Conservation (phyloP, 1,284 basidiomycete species). For the Sutorius eximius region DNA sequence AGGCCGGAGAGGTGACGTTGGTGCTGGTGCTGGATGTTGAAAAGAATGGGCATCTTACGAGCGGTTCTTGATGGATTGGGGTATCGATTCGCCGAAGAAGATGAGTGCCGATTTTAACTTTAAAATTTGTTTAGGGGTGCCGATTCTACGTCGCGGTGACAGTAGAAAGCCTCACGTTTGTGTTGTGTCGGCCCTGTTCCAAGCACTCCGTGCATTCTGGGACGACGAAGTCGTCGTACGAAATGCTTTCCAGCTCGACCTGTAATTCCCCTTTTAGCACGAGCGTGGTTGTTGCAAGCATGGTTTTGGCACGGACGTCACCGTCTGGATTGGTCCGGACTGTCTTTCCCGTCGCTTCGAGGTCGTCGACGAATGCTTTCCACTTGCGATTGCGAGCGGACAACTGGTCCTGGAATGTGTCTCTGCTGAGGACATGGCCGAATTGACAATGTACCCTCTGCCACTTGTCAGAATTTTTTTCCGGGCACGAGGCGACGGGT, state of each 20-base stretch:
- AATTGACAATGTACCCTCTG: conserved; percentile 75
- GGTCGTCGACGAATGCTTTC: conserved; percentile 67
- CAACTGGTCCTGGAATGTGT: conserved; percentile 74
- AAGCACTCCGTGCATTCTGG: conserved; percentile 73
- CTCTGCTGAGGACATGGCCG: conserved; percentile 67
- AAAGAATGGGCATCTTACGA: conserved; percentile 54
- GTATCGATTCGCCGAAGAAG: conserved; percentile 88
- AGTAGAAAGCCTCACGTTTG: conserved; percentile 41
- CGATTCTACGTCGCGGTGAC: background rate
- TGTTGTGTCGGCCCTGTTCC: conserved; percentile 51
- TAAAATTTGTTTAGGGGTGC: conserved; percentile 25
- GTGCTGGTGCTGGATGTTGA: background rate
- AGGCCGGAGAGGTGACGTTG: background rate
- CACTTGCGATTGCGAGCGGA: conserved; percentile 77
- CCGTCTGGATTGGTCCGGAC: conserved; percentile 90
- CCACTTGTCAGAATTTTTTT: conserved; percentile 2
- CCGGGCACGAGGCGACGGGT: background rate
- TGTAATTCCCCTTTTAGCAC: conserved; percentile 28
- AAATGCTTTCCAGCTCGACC: conserved; percentile 79
- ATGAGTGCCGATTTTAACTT: conserved; percentile 81
- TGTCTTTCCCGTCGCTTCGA: conserved; percentile 61
- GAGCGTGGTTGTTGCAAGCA: background rate
- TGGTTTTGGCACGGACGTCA: conserved; percentile 57
- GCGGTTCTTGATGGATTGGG: conserved; percentile 56
- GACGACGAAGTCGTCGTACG: conserved; percentile 76